Percentiles rank a stretch among this genome's conserved stretches.
Evolutionary conservation across 305 asterid genomes (phyloP).

Genomic region (Fraxinus floribunda): DNA sequence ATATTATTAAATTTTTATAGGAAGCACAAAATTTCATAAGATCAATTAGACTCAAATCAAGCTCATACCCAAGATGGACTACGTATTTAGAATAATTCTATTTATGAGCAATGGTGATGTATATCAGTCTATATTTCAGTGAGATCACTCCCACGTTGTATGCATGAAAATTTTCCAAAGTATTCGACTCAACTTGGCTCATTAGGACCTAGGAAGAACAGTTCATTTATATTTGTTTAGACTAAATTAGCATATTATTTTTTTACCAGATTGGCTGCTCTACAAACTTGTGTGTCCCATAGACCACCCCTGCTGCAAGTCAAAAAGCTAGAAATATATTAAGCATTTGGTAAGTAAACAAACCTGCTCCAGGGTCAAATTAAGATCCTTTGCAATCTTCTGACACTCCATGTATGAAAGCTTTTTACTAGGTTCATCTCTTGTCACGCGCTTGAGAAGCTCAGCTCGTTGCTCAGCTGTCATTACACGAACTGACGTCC

Average conservation of each 20-base stretch:
- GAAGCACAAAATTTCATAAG: constrained; percentile 3
- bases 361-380: constrained; percentile 92
- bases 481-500: constrained; percentile 74
- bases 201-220: neutral
- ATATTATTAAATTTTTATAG: neutral
- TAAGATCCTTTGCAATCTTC: constrained; percentile 77
- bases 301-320: constrained; percentile 8
- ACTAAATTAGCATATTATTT: constrained; percentile 23
- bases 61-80: neutral
- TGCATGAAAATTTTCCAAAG: neutral
- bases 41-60: neutral
- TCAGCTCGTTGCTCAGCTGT: constrained; percentile 72
- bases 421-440: constrained; percentile 53
- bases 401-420: constrained; percentile 71
- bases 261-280: neutral
- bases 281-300: constrained; percentile 17
- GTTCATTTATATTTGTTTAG: neutral
- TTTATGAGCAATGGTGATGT: neutral
- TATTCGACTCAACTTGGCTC: constrained; percentile 12
- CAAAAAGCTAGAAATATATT: constrained; percentile 4
- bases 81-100: neutral
- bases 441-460: constrained; percentile 59
- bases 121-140: neutral
- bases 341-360: constrained; percentile 32
- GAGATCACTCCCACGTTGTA: neutral